Base-by-base conservation (phyloP, 805 yeast genomes). In the Wickerhamiella sorbophila region DNA sequence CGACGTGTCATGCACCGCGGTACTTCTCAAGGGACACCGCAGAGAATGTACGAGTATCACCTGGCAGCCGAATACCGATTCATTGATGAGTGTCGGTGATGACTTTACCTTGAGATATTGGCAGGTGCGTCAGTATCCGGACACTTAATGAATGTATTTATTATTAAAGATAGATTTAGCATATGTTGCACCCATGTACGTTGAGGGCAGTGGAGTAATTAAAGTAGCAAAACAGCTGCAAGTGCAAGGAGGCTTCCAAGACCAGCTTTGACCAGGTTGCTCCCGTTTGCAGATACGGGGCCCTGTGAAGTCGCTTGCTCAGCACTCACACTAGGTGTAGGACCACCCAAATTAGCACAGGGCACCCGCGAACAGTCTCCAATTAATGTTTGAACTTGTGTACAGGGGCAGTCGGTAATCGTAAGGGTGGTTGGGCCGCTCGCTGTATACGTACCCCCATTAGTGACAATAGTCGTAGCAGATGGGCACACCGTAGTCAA, bases 391-490 rank as follows among this genome's bases (percentile, higher is more conserved):
- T 24, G 6, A 20, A 22, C 29, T 14, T 37, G 9, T 2, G 39
- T 40, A 31, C 44, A 39, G 5, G 49, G 49, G 36, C 49, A 48
- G 36, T 43, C 36, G 15, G 49, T 44, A 26, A 48, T 31, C 4
- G 51, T 47, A 12, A 47, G 22, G 4, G 48, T 43, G 20, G 44
- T 29, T 9, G 44, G 40, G 16, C 21, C 21, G 12, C 48, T 44
- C 3, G 33, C 50, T 6, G 57, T 56, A 37, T 42, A 43, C 6
- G 50, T 41, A 29, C 18, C 20, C 1, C 48, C 47, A 20, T 44
- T 48, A 26, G 44, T 41, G 19, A 41, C 31, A 24, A 48, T 26
- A 1, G 43, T 41, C 2, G 51, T 48, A 18, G 45, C 40, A 8
- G 20, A 31, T 14, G 49, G 45, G 40, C 51, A 48, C 16, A 27